A percentile compares a stretch with the other conserved stretches of the same genome.
Conservation (phyloP, 176 grass and related monocot species). For the Avena eriantha region DNA sequence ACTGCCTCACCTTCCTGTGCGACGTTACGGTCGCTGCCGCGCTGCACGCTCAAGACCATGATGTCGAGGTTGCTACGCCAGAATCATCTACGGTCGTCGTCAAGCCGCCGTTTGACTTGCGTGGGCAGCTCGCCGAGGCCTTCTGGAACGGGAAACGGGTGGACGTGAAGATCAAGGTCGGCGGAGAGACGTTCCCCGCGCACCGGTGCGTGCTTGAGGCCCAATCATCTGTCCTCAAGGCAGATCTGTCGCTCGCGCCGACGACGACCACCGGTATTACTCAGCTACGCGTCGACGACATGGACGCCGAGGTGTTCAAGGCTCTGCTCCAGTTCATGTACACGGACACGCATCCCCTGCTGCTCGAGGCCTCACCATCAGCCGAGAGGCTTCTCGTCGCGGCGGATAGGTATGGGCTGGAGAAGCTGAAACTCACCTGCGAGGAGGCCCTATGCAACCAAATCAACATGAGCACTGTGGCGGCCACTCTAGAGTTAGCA, state of each 20-base stretch:
- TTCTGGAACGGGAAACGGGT: too few species aligned
- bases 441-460: not conserved
- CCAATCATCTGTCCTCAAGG: not conserved
- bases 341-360: not conserved
- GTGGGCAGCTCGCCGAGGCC: too few species aligned
- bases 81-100: not conserved
- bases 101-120: too few species aligned
- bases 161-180: not conserved
- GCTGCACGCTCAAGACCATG: not conserved
- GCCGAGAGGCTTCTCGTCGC: not conserved
- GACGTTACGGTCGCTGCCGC: too few species aligned
- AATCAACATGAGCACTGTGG: not conserved
- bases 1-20: not conserved
- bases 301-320: not conserved
- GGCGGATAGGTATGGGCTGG: not conserved
- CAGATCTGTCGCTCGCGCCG: not conserved
- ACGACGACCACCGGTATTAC: not conserved
- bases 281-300: not conserved
- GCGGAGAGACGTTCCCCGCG: too few species aligned
- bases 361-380: not conserved
- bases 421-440: not conserved
- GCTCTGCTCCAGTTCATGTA: not conserved
- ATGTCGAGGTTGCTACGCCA: not conserved
- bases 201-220: not conserved
- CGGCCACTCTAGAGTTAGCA: not conserved